A percentile compares a stretch with the other conserved stretches of the same genome.
phyloP scores from a whole-genome alignment of 805 yeast genomes.

The Candida multigemmis region DNA sequence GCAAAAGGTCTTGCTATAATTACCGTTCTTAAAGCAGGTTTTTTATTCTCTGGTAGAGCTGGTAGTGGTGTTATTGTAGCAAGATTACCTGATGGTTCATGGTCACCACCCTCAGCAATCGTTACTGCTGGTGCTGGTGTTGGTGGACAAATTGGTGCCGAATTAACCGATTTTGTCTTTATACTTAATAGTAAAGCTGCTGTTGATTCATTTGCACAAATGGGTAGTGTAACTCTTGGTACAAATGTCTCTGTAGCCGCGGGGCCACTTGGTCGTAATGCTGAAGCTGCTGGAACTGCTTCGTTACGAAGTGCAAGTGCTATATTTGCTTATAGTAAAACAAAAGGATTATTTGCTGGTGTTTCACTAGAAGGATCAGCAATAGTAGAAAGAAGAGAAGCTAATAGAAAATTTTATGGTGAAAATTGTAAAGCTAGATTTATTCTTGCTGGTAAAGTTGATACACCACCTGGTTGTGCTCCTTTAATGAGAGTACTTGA shows the following conservation, averaged over 20 bases:
- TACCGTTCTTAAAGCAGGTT: slow-evolving; percentile 96
- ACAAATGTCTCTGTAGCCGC: slow-evolving; percentile 95
- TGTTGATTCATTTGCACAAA: slow-evolving; percentile 87
- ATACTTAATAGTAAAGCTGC: slow-evolving; percentile 82
- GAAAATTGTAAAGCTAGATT: slow-evolving; percentile 77
- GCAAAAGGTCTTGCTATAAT: slow-evolving; percentile 90
- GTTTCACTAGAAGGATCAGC: slow-evolving; percentile 96
- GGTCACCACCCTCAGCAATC: slow-evolving; percentile 98
- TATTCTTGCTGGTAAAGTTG: slow-evolving; percentile 80
- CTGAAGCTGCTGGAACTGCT: slow-evolving; percentile 95
- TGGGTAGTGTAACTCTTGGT: slow-evolving; percentile 90
- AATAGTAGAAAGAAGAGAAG: slow-evolving; percentile 93
- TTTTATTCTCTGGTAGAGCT: slow-evolving; percentile 91
- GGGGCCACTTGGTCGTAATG: slow-evolving; percentile 95
- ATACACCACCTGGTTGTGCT: slow-evolving; percentile 87
- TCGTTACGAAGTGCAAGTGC: slow-evolving; percentile 83
- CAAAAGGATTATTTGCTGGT: slow-evolving; percentile 96
- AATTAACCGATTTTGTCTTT: slow-evolving; percentile 91
- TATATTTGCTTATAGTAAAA: slow-evolving; percentile 86
- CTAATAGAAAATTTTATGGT: slow-evolving; percentile 92
- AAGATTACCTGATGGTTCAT: slow-evolving; percentile 84
- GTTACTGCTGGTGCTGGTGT: slow-evolving; percentile 98
- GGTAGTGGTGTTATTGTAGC: slow-evolving; percentile 96
- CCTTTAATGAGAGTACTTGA: slow-evolving; percentile 79
- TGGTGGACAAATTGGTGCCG: slow-evolving; percentile 97